phyloP scores from a whole-genome alignment of 2,329 filamentous ascomycete species.

The Diaporthe velutina region DNA sequence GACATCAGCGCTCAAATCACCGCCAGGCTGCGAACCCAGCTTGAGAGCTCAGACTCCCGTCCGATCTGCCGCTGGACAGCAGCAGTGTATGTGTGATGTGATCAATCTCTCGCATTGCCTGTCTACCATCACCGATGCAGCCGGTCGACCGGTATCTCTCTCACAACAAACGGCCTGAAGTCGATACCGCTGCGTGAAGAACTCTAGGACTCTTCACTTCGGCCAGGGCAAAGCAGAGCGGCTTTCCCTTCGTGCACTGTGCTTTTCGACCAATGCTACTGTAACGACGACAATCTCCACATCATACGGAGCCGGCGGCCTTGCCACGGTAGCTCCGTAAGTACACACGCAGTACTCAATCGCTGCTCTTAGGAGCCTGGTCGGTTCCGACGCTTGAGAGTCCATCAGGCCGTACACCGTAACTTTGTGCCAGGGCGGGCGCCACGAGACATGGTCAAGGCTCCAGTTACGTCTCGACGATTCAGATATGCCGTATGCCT shows the following conservation, averaged over 20 bases:
- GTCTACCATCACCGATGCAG: conserved; percentile 25
- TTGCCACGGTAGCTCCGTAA: conserved; percentile 33
- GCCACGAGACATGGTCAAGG: conserved; percentile 5
- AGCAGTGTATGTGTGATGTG: conserved; percentile 16
- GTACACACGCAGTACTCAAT: conserved; percentile 29
- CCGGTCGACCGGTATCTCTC: conserved; percentile 16
- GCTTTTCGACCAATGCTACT: conserved; percentile 27
- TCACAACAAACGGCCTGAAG: background rate
- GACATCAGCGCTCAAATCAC: conserved; percentile 29
- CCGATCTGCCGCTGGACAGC: conserved; percentile 25
- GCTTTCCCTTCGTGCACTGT: conserved; percentile 20
- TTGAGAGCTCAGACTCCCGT: conserved; percentile 32
- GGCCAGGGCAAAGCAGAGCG: background rate
- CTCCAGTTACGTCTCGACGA: conserved; percentile 13
- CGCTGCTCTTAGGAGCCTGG: conserved; percentile 5
- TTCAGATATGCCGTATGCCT: conserved; percentile 20
- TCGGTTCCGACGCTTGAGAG: background rate
- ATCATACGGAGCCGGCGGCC: conserved; percentile 33
- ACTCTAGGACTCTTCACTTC: background rate
- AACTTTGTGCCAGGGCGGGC: conserved; percentile 21
- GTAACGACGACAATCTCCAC: conserved; percentile 32
- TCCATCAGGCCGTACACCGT: conserved; percentile 23
- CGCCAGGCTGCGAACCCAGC: conserved; percentile 19
- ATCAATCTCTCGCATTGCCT: conserved; percentile 22
- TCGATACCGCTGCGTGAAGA: background rate